These are phyloP conservation scores for Punica granatum DNA, from an alignment of 345 rosid genomes.

Conservation along the genomic window DNA sequence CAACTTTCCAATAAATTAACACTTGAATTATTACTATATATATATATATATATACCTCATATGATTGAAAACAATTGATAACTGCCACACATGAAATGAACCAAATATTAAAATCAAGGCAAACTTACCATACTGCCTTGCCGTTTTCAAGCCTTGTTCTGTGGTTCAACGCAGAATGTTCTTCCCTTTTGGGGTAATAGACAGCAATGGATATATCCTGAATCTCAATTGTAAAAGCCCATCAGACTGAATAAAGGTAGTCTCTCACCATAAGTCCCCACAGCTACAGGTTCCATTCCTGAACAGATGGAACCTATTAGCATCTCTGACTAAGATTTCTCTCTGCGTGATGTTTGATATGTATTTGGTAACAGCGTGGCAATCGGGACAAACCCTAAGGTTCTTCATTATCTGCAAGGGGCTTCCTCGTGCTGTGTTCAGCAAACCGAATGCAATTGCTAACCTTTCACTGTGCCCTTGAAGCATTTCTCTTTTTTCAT, in stretches of 20 bases:
- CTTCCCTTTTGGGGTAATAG: too few species aligned
- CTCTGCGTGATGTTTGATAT: constrained; percentile 40
- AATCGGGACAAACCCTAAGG: constrained; percentile 53
- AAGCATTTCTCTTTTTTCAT: constrained; percentile 51
- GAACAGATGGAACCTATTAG: constrained; percentile 63
- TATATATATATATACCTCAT: too few species aligned
- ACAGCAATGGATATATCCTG: too few species aligned
- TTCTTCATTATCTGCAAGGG: constrained; percentile 54
- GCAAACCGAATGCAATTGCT: constrained; percentile 56
- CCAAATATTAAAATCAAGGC: too few species aligned
- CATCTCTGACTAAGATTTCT: constrained; percentile 57
- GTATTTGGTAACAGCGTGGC: constrained; percentile 54
- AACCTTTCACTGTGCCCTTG: constrained; percentile 70
- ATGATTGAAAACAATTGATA: too few species aligned
- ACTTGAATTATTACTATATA: too few species aligned
- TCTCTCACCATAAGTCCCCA: constrained; percentile 32
- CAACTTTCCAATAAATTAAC: constrained; percentile 3
- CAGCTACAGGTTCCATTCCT: constrained; percentile 47
- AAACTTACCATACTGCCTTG: too few species aligned
- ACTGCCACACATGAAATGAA: too few species aligned
- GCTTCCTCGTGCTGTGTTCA: constrained; percentile 36
- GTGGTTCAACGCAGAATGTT: too few species aligned
- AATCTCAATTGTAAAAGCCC: too few species aligned
- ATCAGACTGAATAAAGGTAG: too few species aligned
- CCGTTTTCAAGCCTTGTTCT: too few species aligned